These are phyloP conservation scores for Diaporthe sp. DNA, from an alignment of 2,329 filamentous ascomycete genomes.

Conservation along the genomic window DNA sequence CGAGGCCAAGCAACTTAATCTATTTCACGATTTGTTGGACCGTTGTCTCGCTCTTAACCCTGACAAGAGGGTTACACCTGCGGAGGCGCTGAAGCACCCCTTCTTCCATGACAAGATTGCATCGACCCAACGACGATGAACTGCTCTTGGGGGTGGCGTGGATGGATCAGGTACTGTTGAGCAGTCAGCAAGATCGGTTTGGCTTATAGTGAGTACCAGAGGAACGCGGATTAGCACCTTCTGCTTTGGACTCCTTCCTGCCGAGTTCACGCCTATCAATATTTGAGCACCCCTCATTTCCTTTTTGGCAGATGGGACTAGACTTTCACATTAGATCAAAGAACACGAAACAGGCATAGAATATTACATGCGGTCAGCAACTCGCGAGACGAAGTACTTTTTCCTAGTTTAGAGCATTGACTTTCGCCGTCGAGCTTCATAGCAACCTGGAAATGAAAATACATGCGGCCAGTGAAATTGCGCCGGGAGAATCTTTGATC, in stretches of 20 bases:
- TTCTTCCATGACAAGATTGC: constrained; percentile 73
- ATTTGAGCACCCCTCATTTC: neutral
- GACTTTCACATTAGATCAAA: constrained; percentile 2
- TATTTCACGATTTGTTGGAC: constrained; percentile 89
- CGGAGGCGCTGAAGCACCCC: constrained; percentile 87
- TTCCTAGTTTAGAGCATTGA: neutral
- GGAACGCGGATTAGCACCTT: neutral
- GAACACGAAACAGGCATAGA: neutral
- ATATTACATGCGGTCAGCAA: neutral
- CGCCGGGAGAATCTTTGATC: neutral
- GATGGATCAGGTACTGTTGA: neutral
- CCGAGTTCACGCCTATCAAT: neutral
- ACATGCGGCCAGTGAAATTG: neutral
- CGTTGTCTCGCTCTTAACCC: constrained; percentile 90
- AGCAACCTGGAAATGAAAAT: neutral
- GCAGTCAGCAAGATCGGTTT: neutral
- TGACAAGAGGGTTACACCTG: constrained; percentile 88
- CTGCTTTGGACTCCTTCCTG: neutral
- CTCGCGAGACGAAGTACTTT: neutral
- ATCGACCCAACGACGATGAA: constrained; percentile 28
- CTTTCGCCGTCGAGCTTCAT: neutral
- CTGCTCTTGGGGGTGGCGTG: neutral
- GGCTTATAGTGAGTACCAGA: neutral
- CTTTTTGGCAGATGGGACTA: neutral
- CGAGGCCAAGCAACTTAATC: constrained; percentile 80